phyloP scores from a whole-genome alignment of 306 rosid species.

The Oemleria cerasiformis region DNA sequence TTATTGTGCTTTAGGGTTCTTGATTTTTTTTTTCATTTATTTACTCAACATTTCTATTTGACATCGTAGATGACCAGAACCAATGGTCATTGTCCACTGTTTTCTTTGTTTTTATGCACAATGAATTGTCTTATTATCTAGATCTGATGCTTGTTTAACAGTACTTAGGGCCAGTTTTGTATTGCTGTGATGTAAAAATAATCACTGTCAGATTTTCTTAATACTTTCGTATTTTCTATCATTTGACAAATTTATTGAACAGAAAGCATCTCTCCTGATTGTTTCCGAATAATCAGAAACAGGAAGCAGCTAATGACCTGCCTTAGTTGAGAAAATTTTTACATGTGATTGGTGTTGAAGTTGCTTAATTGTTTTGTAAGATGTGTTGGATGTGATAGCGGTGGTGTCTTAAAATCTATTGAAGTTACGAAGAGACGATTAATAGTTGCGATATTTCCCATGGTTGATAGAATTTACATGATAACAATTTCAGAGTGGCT shows the following conservation, averaged over 20 bases:
- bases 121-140: neutral
- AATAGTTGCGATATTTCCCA: no score
- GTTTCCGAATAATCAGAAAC: no score
- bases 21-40: no score
- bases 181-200: no score
- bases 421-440: neutral
- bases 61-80: neutral
- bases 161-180: neutral
- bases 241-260: no score
- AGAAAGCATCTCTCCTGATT: no score
- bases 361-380: neutral
- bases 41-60: neutral
- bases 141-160: neutral
- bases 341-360: neutral
- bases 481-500: neutral
- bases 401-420: neutral
- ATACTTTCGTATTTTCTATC: no score
- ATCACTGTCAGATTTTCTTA: no score
- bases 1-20: neutral
- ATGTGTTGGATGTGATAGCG: neutral
- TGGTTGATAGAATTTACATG: neutral
- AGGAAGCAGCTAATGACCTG: no score
- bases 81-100: neutral
- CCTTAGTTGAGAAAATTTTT: no score
- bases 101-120: neutral